phyloP scores from a whole-genome alignment of 208 protist genomes.

The Leishmania guyanensis region DNA sequence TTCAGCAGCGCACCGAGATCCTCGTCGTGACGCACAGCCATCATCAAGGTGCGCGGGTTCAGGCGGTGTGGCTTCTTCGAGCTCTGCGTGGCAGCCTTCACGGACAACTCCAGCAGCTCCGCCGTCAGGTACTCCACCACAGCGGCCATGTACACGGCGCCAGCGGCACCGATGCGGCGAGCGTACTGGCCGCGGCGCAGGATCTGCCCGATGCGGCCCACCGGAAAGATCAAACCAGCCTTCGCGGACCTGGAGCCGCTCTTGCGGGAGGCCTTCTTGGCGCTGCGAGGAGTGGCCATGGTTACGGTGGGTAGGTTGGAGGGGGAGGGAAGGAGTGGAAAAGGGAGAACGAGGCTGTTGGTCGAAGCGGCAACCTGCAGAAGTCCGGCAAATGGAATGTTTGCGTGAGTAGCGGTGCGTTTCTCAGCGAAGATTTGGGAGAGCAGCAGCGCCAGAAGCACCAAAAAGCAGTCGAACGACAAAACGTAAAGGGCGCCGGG shows the following conservation, averaged over 20 bases:
- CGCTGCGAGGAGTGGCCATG: conserved; percentile 70
- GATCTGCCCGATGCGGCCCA: conserved; percentile 97
- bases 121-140: conserved; percentile 98
- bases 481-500: neutral
- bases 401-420: neutral
- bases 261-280: conserved; percentile 85
- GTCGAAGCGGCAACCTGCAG: neutral
- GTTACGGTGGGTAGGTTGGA: conserved; percentile 6
- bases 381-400: neutral
- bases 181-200: conserved; percentile 97
- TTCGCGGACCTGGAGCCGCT: conserved; percentile 88
- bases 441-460: neutral
- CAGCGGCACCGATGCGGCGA: conserved; percentile 96
- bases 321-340: neutral
- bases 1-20: conserved; percentile 56
- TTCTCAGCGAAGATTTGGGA: neutral
- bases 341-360: neutral
- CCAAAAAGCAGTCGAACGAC: neutral
- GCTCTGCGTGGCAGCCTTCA: conserved; percentile 74
- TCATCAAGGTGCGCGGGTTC: conserved; percentile 73
- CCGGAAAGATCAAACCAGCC: conserved; percentile 98
- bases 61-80: conserved; percentile 72
- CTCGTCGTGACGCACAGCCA: conserved; percentile 86
- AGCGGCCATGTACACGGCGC: too few relatives aligned
- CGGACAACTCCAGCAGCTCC: conserved; percentile 84